A percentile compares a stretch with the other conserved stretches of the same genome.
Conservation (phyloP, 371 early-diverging fungal species). For the Saksenaea vasiformis region DNA sequence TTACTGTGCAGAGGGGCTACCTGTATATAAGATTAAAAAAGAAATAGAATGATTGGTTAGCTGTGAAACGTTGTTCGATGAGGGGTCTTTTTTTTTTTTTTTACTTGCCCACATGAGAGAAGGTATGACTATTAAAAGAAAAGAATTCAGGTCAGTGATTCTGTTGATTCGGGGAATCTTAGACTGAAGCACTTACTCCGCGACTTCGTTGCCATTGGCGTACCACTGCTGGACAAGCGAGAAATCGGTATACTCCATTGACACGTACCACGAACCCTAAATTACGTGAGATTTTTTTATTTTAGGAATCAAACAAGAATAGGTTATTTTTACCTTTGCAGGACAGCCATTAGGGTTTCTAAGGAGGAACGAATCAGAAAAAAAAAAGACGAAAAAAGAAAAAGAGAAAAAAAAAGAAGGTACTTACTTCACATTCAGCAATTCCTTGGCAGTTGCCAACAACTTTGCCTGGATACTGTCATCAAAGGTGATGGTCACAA, state of each 20-base stretch:
- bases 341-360: conserved; percentile 62
- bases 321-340: conserved; percentile 48
- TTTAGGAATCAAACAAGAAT: conserved; percentile 9
- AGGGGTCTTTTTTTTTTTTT: not conserved
- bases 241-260: conserved; percentile 68
- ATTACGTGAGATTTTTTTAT: not conserved
- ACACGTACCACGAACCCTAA: conserved; percentile 68
- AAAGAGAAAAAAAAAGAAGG: conserved; percentile 1
- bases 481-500: conserved; percentile 70
- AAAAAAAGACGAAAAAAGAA: not conserved
- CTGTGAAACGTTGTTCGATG: not conserved
- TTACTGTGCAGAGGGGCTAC: conserved; percentile 46
- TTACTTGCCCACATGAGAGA: conserved; percentile 60
- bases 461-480: conserved; percentile 62
- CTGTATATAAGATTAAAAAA: conserved; percentile 15
- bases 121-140: conserved; percentile 54
- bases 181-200: conserved; percentile 44
- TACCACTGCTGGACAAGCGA: conserved; percentile 72
- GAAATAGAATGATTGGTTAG: not conserved
- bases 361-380: not conserved
- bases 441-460: conserved; percentile 26
- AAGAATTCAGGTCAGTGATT: not conserved
- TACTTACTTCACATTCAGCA: conserved; percentile 46
- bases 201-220: conserved; percentile 72
- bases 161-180: too few species aligned